Base-by-base conservation (phyloP, 768 basidiomycete species). In the Suillus paluster region DNA sequence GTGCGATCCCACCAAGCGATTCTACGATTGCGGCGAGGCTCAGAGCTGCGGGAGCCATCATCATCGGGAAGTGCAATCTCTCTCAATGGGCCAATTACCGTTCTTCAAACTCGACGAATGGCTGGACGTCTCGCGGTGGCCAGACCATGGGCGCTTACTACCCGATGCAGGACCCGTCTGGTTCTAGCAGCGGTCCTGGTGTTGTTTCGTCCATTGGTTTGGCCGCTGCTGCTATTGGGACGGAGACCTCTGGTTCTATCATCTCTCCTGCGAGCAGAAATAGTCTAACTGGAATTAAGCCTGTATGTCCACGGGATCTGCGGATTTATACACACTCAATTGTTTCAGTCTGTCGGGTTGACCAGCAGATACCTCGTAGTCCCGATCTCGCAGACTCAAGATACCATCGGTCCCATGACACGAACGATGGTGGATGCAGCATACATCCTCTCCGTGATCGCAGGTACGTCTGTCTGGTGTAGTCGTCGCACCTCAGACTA, bases 211-310 rank as follows among this genome's bases (percentile, higher is more conserved):
- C 81, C 1, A 83, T 83, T 57, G 83, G 83, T 14, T 75, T 84
- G 14, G 70, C 74, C 9, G 71, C 80, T 12, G 80, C 81, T 6
- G 72, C 78, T 4, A 68, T 83, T 0, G 81, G 79, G 9, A 75
- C 80, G 0, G 82, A 83, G 57, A 83, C 82, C 0, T 78, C 81
- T 62, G 83, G 84, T 3, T 82, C 82, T 58, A 83, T 84, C 23
- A 80, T 78, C 1, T 83, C 78, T 64, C 85, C 83, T 19, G 66
- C 80, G 0, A 76, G 74, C 63, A 67, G 75, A n/a, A 85, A 85
- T 60, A 84, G 85, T 62, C 54, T 84, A 11, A 83, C 74, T 1
- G 85, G 84, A 1, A 83, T 86, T 48, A 85, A 84, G 61, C 83
- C 85, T 3, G 85, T 55, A 39, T 27, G 54, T 55, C 5, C 6